Base-by-base conservation (phyloP, 2,329 filamentous ascomycete species). In the Aspergillus sojae region DNA sequence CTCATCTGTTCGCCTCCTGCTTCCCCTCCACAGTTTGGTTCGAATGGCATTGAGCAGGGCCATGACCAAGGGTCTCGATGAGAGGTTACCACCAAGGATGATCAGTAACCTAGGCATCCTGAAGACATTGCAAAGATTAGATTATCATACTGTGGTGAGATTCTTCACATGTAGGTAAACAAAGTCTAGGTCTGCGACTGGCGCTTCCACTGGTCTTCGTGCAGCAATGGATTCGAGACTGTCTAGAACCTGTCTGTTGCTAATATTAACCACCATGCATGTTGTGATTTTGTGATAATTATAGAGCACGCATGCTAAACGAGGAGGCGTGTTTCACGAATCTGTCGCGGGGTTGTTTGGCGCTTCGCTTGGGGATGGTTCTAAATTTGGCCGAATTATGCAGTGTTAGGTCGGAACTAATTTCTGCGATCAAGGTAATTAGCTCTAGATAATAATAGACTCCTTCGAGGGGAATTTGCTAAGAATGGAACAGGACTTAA, bases 331-430 rank as follows among this genome's bases (percentile, higher is more conserved):
- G 52, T 54, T 54, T 54, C 30, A 36, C 30, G n/a, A 36, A 14
- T 30, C 16, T 50, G 30, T 21, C 10, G 52, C 21, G 34, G 58
- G 48, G 39, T 11, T 46, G 36, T 23, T 41, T 14, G 60, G 61
- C 57, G 61, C 57, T 10, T 59, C 56, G 56, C 50, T 53, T 19
- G 26, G 30, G 30, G n/a, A 46, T 28, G 34, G 53, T 65, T 65
- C 63, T 65, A 65, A 62, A 60, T 62, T 59, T 59, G 63, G 60
- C 46, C 41, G 28, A 32, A 59, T 57, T 50, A 60, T 52, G 46
- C 58, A 30, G 46, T 10, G 52, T 54, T 54, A 54, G 19, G 30
- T 36, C 30, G 34, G 21, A 21, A 55, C 52, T 55, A 55, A 39
- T 39, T 55, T 19, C 46, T 50, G 26, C 14, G 46, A 60, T 58